Conservation (phyloP, 75 land plant species). For the Sequoia sempervirens region DNA sequence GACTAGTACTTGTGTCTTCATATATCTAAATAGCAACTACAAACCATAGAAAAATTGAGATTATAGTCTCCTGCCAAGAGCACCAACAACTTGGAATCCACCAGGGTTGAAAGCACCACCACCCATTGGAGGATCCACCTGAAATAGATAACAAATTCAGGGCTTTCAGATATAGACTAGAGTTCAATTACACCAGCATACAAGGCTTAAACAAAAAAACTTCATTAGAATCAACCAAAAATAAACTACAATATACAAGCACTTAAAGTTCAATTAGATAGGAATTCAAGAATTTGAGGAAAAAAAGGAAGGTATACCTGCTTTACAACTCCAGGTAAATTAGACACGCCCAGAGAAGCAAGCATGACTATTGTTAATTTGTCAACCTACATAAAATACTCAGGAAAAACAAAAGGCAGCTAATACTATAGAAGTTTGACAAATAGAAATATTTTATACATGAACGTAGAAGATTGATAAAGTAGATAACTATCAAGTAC, state of each 20-base stretch:
- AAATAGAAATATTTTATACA: background rate
- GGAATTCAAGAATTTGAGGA: background rate
- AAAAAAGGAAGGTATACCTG: constrained; percentile 3
- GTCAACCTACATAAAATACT: constrained; percentile 31
- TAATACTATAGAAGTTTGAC: background rate
- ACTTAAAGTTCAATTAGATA: background rate
- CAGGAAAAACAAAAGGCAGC: background rate
- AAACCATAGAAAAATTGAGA: background rate
- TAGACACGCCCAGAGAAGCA: constrained; percentile 32
- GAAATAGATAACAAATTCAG: background rate
- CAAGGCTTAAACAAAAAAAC: background rate
- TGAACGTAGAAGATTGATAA: background rate
- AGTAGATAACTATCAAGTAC: background rate
- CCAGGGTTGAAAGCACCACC: background rate
- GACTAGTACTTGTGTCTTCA: background rate
- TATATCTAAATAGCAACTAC: background rate
- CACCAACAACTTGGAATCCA: background rate
- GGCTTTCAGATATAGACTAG: background rate
- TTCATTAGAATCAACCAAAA: background rate
- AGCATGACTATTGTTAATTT: constrained; percentile 50
- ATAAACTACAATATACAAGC: background rate
- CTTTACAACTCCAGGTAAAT: constrained; percentile 48
- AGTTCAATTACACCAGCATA: background rate
- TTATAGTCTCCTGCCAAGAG: background rate
- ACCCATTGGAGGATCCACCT: constrained; percentile 3